Base-by-base conservation (phyloP, 2,329 filamentous ascomycete species). In the Laburnicola sp. region DNA sequence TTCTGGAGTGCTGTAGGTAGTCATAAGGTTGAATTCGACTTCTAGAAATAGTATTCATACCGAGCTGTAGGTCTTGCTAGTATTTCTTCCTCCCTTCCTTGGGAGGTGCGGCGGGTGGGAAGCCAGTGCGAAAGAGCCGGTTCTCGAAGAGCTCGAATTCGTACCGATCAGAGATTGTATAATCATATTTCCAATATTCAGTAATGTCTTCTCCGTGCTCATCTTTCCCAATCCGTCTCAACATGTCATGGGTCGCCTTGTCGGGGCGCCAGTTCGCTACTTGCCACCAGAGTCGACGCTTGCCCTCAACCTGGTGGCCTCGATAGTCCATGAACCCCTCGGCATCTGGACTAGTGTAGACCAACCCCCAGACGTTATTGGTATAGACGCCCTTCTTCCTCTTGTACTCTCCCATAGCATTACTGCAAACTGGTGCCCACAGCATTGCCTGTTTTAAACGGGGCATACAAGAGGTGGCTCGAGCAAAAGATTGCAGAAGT, bases 181-280 rank as follows among this genome's bases (percentile, higher is more conserved):
- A 27, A 5, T 38, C 25, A 27, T 48, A 6, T 25, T 39, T 16
- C 45, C 45, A 48, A 34, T 48, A 35, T 27, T 48, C 37, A 31
- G 6, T 11, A 23, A 48, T 8, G 26, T 40, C 22, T 11, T 26
- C 35, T 21, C 45, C 28, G 22, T 48, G 36, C 21, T 32, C 9
- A 4, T 26, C 35, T 21, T 27, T 31, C 11, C 36, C 36, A 35
- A 48, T 48, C 27, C 40, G 36, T 21, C 11, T 31, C 3, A 48
- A 26, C 35, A 48, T 31, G 7, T 34, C 16, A 41, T 48, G 45
- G 7, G 16, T 9, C n/a, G 23, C 37, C 10, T 8, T 6, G n/a
- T 48, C 36, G 30, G 36, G 45, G 27, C 36, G 45, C 45, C 45
- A 48, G 11, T 41, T 37, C 11, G 45, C 45, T 27, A 48, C 45